Conservation (phyloP, 2,329 filamentous ascomycete genomes). For the Diaporthe aspalathi region DNA sequence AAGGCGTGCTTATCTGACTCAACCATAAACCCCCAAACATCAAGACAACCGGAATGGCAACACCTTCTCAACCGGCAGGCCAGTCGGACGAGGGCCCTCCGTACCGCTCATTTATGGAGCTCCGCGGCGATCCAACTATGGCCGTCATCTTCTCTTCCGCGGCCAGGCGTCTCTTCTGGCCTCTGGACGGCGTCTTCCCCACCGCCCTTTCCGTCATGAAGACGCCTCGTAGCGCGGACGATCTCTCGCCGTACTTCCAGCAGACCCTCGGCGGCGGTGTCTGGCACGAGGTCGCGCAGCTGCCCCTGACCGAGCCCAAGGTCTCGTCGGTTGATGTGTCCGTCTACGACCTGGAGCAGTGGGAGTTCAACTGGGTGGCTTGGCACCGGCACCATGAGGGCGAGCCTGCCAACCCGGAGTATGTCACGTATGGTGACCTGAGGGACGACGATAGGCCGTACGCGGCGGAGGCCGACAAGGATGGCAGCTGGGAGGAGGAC, state of each 20-base stretch:
- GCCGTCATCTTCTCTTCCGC: constrained; percentile 40
- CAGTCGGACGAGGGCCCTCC: constrained; percentile 22
- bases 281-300: constrained; percentile 45
- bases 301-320: constrained; percentile 46
- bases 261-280: constrained; percentile 39
- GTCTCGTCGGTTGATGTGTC: constrained; percentile 44
- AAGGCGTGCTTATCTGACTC: too few relatives aligned
- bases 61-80: constrained; percentile 4
- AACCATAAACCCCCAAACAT: background rate
- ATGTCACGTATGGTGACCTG: constrained; percentile 41
- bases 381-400: constrained; percentile 42
- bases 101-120: constrained; percentile 42
- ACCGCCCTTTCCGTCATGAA: constrained; percentile 45
- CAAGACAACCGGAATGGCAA: background rate
- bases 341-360: constrained; percentile 43
- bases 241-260: constrained; percentile 43
- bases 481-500: constrained; percentile 44
- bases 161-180: constrained; percentile 43
- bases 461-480: constrained; percentile 39
- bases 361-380: constrained; percentile 43
- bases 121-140: constrained; percentile 35
- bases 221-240: constrained; percentile 36
- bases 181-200: constrained; percentile 42
- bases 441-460: constrained; percentile 41
- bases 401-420: constrained; percentile 33